Conservation (phyloP, 1,139 yeast genomes). For the Casaregolazyma suthepensis region DNA sequence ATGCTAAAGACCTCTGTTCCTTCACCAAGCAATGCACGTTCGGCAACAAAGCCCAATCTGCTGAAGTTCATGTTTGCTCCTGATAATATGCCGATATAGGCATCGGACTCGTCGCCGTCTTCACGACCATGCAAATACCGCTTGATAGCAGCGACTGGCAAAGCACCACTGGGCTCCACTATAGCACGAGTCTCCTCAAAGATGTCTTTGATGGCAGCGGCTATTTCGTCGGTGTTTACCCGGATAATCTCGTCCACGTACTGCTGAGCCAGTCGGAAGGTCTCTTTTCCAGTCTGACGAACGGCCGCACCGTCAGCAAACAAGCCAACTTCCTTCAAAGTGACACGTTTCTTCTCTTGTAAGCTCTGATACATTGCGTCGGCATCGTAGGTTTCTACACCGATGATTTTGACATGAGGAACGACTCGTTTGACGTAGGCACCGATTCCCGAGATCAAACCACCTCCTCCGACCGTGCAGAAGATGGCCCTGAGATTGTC, state of each 20-base stretch:
- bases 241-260: conserved; percentile 83
- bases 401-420: conserved; percentile 94
- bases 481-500: conserved; percentile 80
- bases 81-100: conserved; percentile 79
- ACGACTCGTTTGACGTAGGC: conserved; percentile 89
- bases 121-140: conserved; percentile 66
- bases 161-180: conserved; percentile 96
- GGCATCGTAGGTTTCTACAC: conserved; percentile 94
- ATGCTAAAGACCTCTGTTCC: conserved; percentile 92
- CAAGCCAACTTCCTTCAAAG: conserved; percentile 73
- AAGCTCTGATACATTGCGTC: conserved; percentile 82
- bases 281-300: conserved; percentile 80
- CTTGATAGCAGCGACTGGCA: conserved; percentile 90
- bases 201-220: conserved; percentile 96
- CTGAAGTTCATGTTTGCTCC: conserved; percentile 99
- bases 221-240: conserved; percentile 89
- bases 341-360: conserved; percentile 46
- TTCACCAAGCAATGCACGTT: conserved; percentile 95
- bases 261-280: conserved; percentile 72
- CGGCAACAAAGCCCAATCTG: conserved; percentile 92
- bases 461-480: conserved; percentile 97
- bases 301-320: conserved; percentile 99
- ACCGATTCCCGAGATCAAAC: conserved; percentile 85
- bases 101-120: conserved; percentile 40
- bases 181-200: conserved; percentile 93